Evolutionary conservation across 306 rosid genomes (phyloP).

Genomic region (Oxytropis ochrocephala): DNA sequence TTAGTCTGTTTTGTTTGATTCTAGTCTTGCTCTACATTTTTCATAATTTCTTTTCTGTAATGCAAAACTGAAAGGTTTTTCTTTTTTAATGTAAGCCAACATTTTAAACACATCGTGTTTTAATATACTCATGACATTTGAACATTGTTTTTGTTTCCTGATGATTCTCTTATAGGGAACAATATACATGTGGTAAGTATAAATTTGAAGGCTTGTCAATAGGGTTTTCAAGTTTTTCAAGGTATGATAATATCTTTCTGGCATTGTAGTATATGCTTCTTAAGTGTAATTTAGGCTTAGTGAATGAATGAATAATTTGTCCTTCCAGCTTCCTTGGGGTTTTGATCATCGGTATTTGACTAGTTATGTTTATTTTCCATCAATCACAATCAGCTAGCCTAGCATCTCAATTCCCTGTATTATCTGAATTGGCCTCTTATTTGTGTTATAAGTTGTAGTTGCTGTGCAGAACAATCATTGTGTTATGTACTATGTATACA

Average conservation of each 20-base stretch:
- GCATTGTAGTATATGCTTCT: conserved; percentile 2
- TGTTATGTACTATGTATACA: neutral
- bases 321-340: neutral
- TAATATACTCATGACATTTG: conserved; percentile 3
- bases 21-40: neutral
- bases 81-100: neutral
- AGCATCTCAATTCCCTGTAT: neutral
- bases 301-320: conserved; percentile 8
- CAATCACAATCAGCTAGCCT: neutral
- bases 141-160: conserved; percentile 12
- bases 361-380: conserved; percentile 1
- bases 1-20: neutral
- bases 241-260: conserved; percentile 24
- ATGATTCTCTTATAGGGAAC: conserved; percentile 22
- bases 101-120: neutral
- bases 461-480: neutral
- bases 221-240: conserved; percentile 23
- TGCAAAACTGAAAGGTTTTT: neutral
- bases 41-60: neutral
- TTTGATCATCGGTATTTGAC: conserved; percentile 3
- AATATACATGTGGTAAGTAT: conserved; percentile 15
- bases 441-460: neutral
- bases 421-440: neutral
- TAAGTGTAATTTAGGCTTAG: neutral
- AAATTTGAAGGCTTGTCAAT: conserved; percentile 21